Evolutionary conservation across 345 rosid species (phyloP), one percentile per base, ranked within the genome.

Genomic region (Pelargonium nanum): DNA sequence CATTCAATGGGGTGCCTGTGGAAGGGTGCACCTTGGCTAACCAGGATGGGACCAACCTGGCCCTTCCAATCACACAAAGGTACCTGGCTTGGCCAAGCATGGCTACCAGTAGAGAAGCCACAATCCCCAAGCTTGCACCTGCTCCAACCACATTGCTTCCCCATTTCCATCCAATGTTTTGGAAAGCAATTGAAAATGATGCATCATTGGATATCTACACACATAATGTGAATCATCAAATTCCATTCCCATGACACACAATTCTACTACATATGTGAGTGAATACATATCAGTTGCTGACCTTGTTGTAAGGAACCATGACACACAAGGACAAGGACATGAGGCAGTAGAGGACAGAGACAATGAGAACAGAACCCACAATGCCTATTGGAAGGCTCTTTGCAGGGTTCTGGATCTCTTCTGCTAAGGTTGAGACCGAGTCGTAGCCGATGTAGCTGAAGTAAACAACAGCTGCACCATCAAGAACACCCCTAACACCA

Each of bases 61-160:
- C 88, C 80, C 98, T 83, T 48, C 84, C 94, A 40, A 91, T 79
- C 32, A 91, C 98, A 79, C 98, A 91, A 23, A 91, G 91, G 76
- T 91, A 88, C 72, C 98, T 77, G n/a, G 98, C 89, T 75, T 91
- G 98, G 23, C 96, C 98, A 68, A 91, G 70, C 98, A 91, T 91
- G 21, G 98, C 98, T 19, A 91, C 98, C 77, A 91, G 65, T 1
- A 91, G 85, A 22, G 98, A 91, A 48, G 96, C 96, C 48, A 86
- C 88, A n/a, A 88, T 91, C 48, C 98, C 98, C 80, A 88, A 66
- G 68, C 96, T 85, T 60, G 98, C 98, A 62, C 98, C 98, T 7
- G 85, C 95, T 52, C 95, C 96, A 4, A 91, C 96, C 34, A 86
- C 74, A 68, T 91, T 88, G 80, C 96, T 80, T 24, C 87, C 90